Evolutionary conservation across 2,329 filamentous ascomycete genomes (phyloP).

Genomic region (Celoporthe dispersa): DNA sequence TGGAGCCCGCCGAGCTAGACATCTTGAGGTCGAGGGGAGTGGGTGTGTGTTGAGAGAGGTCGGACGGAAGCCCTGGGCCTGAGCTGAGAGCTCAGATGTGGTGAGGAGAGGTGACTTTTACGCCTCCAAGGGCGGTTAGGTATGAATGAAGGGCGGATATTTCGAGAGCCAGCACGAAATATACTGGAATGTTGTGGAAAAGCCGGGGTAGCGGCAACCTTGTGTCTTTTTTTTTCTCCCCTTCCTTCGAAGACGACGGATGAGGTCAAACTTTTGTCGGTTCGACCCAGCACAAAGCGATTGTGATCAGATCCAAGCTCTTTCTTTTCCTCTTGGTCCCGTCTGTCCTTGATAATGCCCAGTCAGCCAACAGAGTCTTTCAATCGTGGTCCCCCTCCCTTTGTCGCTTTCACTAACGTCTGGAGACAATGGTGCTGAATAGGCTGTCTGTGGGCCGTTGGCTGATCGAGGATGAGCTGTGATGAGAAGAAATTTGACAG

Average conservation of each 20-base stretch:
- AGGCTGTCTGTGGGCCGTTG: not conserved
- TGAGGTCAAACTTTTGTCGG: not conserved
- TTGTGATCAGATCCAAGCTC: conserved; percentile 20
- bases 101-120: not conserved
- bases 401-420: not conserved
- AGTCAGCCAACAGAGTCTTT: conserved; percentile 8
- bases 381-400: not conserved
- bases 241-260: not conserved
- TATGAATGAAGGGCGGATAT: conserved; percentile 22
- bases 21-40: conserved; percentile 22
- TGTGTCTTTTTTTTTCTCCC: not conserved
- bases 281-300: conserved; percentile 14
- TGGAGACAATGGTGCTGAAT: not conserved
- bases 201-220: conserved; percentile 5
- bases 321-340: conserved; percentile 6
- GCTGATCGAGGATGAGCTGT: not conserved
- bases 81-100: not conserved
- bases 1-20: conserved; percentile 31
- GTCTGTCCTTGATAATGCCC: conserved; percentile 12
- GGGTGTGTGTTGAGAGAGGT: not conserved
- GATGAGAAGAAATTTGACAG: not conserved
- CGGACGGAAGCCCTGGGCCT: not conserved
- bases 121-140: conserved; percentile 1
- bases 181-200: conserved; percentile 21
- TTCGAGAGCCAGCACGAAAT: conserved; percentile 30